Evolutionary conservation across 2,329 filamentous ascomycete genomes (phyloP), one percentile per base, ranked within the genome.

Genomic region (Pyrenochaeta sp.): DNA sequence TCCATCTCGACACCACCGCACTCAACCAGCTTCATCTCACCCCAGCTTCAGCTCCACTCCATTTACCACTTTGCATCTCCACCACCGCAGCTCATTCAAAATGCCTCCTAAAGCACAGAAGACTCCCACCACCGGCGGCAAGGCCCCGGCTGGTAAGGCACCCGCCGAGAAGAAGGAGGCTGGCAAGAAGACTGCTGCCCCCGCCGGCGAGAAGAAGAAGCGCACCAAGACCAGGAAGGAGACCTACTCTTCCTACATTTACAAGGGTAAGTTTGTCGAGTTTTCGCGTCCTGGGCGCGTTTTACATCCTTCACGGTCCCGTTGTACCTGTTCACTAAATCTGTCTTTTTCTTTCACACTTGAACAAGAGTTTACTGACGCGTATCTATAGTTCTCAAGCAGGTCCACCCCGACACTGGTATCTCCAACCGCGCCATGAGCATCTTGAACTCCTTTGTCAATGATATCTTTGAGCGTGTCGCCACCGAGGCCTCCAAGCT

Each of bases 351-450:
- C 39, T 29, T 49, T 43, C n/a, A n/a, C n/a, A n/a, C 47, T 46
- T 29, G 17, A 41, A 41, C 21, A 45, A 42, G 20, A 41, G 37
- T 46, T 50, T 51, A 45, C 75, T 78, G 61, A 79, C 77, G 74
- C 75, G 73, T 76, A 45, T 57, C 12, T 48, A 6, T 69, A 98
- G 95, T 99, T 75, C 90, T 99, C 79, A 99, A 99, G 90, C 95
- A 99, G 87, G 95, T 99, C 71, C 95, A 99, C 85, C 95, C 95
- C 61, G 95, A 99, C 82, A 99, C 95, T 73, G 95, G 95, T 92
- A 99, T 99, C 82, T 98, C 95, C 80, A 98, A 97, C 87, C 93
- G 95, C 75, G 95, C 95, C 78, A 99, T 99, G 95, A 97, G 93
- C 50, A 99, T 99, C 78, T 83, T 99, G 75, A 99, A 99, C 90